Conservation (phyloP, 2,329 filamentous ascomycete genomes). For the Diaporthe citri region DNA sequence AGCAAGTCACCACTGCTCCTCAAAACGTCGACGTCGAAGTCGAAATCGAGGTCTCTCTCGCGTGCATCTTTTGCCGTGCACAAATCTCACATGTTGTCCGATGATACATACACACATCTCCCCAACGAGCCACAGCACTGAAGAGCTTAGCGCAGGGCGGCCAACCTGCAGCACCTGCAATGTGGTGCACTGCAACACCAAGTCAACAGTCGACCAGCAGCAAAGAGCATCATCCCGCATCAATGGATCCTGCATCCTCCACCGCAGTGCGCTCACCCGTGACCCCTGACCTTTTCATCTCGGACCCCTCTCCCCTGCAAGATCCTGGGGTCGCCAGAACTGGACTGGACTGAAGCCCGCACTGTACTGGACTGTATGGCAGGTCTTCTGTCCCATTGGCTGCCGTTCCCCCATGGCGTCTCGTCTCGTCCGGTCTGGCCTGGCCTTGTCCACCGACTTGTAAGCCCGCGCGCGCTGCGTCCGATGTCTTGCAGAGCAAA, state of each 20-base stretch:
- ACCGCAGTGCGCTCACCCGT: not conserved
- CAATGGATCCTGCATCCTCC: constrained; percentile 12
- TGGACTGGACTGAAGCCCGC: not conserved
- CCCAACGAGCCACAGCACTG: constrained; percentile 1
- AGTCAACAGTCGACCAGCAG: not conserved
- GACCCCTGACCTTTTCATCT: constrained; percentile 18
- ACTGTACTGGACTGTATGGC: not conserved
- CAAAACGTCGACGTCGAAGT: not conserved
- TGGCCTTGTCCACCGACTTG: constrained; percentile 7
- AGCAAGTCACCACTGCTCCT: not conserved
- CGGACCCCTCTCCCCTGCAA: constrained; percentile 14
- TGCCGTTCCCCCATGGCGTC: constrained; percentile 1
- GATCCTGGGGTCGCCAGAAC: constrained; percentile 12
- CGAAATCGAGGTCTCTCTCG: not conserved
- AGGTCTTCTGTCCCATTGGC: constrained; percentile 2
- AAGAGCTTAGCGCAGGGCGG: constrained; percentile 29
- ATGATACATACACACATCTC: not conserved
- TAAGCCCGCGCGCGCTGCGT: constrained; percentile 29
- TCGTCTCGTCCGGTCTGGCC: constrained; percentile 23
- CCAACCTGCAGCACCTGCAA: constrained; percentile 30
- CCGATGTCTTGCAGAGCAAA: constrained; percentile 32
- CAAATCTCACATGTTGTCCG: constrained; percentile 18
- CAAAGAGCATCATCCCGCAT: constrained; percentile 14
- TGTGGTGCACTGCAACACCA: constrained; percentile 35
- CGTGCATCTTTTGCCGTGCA: not conserved